Base-by-base conservation (phyloP, 345 rosid species). In the Rhodomyrtus tomentosa region DNA sequence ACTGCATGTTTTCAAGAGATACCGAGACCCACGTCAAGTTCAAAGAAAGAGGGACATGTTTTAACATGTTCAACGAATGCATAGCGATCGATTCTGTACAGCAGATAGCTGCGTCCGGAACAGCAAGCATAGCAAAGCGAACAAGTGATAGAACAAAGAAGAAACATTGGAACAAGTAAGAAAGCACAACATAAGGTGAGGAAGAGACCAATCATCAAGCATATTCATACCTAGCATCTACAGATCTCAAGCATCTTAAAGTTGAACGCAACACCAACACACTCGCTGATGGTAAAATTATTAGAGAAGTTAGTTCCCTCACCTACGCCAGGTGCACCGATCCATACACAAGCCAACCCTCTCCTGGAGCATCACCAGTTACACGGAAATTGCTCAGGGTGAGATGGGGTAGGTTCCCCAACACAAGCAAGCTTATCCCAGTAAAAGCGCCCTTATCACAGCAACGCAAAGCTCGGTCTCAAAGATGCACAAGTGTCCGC, bases 401-500 rank as follows among this genome's bases (percentile, higher is more conserved):
- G 76, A 32, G 42, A 13, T 62, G 22, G 24, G 42, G 76, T 16
- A 16, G 76, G 76, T 32, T 62, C 42, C 42, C 42, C 76, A 5
- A 22, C 55, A n/a, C 40, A 25, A 82, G 55, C 51, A 83, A 56
- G 50, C 85, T 89, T 87, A 91, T 48, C 85, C 49, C 14, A 83
- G 83, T 85, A 93, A 51, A 85, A 95, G 94, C 0, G 90, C 87
- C 88, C 92, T 90, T 81, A 94, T 27, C 81, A 96, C 85, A 24
- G 87, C 90, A 82, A 91, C 95, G 68, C 92, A 93, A 53, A 49
- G 45, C n/a, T 90, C 86, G 25, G 81, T 87, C 87, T 91, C 90
- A n/a, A 83, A 89, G 51, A 92, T 54, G 54, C 93, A 49, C 50
- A 92, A 59, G 89, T 96, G 98, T 13, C 99, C 99, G 22, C 87